Percentiles rank a stretch among this genome's conserved stretches.
These are phyloP conservation scores for Globisporangium perplexum DNA, from an alignment of 352 stramenopile genomes.

Conservation along the genomic window DNA sequence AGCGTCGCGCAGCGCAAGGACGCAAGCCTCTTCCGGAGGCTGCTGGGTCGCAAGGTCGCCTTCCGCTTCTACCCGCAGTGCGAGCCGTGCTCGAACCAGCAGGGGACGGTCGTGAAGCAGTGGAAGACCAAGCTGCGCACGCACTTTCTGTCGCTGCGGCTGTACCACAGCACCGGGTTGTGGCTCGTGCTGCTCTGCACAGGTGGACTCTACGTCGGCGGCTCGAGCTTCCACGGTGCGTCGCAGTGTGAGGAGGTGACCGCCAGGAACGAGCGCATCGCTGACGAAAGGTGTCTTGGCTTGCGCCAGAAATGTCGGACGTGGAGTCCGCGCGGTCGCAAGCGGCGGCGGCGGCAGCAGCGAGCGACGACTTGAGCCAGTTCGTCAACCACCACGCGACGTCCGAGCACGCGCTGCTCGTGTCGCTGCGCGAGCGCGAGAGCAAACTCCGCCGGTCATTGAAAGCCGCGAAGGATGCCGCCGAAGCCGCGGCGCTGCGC, in stretches of 20 bases:
- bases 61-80: conserved; percentile 87
- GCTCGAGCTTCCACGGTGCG: conserved; percentile 49
- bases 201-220: conserved; percentile 62
- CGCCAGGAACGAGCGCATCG: no score
- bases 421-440: conserved; percentile 48
- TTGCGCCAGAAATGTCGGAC: conserved; percentile 41
- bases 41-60: conserved; percentile 39
- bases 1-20: conserved; percentile 64
- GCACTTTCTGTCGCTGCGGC: conserved; percentile 52
- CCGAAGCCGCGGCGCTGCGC: conserved; percentile 30
- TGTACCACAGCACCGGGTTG: conserved; percentile 72
- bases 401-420: conserved; percentile 38
- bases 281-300: not conserved
- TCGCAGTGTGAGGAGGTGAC: not conserved
- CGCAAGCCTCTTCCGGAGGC: conserved; percentile 25
- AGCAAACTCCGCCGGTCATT: conserved; percentile 36
- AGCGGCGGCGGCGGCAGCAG: not conserved
- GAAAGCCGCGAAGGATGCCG: conserved; percentile 17
- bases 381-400: conserved; percentile 18
- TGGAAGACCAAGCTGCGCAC: conserved; percentile 57
- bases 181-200: conserved; percentile 83
- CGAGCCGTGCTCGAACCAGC: conserved; percentile 75
- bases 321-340: conserved; percentile 9
- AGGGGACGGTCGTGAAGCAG: conserved; percentile 56
- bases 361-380: conserved; percentile 14